Evolutionary conservation across 305 asterid species (phyloP).

Genomic region (Ajuga reptans): DNA sequence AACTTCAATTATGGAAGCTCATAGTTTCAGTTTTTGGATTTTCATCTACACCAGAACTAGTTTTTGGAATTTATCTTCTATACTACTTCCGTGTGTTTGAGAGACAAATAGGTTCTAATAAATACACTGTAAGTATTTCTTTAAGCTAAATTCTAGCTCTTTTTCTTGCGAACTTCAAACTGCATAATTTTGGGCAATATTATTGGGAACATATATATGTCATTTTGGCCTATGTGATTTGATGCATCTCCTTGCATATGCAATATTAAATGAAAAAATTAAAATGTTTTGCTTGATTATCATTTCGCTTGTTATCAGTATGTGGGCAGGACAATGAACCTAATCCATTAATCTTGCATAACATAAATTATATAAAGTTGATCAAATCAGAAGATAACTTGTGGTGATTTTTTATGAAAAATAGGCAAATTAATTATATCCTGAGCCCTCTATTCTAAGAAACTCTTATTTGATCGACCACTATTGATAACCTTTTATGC

Average conservation of each 20-base stretch:
- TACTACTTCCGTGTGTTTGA: constrained; percentile 98
- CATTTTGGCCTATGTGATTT: background rate
- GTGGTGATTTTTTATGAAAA: background rate
- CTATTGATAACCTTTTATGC: constrained; percentile 23
- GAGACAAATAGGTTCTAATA: constrained; percentile 97
- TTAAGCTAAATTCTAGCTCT: constrained; percentile 16
- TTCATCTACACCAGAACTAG: constrained; percentile 87
- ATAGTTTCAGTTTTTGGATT: constrained; percentile 77
- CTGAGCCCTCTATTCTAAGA: background rate
- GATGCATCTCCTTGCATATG: constrained; percentile 14
- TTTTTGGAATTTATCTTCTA: constrained; percentile 82
- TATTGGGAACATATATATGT: background rate
- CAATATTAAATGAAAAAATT: background rate
- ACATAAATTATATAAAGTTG: background rate
- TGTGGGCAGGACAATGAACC: background rate
- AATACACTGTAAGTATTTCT: constrained; percentile 68
- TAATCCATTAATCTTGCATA: background rate
- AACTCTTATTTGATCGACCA: background rate
- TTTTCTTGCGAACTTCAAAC: constrained; percentile 20
- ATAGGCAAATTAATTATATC: background rate
- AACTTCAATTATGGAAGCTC: constrained; percentile 91
- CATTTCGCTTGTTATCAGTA: background rate
- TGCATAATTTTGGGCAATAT: constrained; percentile 5
- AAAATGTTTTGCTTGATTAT: background rate
- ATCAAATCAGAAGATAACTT: background rate